phyloP scores from a whole-genome alignment of 2,329 filamentous ascomycete species.

The Colletotrichum incanum region DNA sequence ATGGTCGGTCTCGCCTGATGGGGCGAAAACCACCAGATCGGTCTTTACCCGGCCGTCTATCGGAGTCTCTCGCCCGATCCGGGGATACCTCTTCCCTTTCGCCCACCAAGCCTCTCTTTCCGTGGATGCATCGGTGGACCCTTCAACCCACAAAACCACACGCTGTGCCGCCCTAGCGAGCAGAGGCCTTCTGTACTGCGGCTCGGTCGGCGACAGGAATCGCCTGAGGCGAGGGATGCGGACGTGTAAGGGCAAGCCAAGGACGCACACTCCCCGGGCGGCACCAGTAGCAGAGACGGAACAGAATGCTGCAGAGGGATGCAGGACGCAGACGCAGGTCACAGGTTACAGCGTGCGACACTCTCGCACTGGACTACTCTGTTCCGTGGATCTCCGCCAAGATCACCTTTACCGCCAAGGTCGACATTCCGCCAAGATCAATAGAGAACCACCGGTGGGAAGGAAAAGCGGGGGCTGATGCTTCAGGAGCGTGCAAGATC shows the following conservation, averaged over 20 bases:
- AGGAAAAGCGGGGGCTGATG: slow-evolving; percentile 28
- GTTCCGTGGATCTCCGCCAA: slow-evolving; percentile 9
- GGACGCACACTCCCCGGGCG: background rate
- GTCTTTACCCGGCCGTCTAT: slow-evolving; percentile 34
- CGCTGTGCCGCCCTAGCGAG: slow-evolving; percentile 22
- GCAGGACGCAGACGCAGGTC: slow-evolving; percentile 27
- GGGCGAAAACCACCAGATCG: background rate
- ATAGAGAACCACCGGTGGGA: slow-evolving; percentile 30
- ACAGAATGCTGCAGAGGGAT: background rate
- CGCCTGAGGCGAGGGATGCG: slow-evolving; percentile 5
- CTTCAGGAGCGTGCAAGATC: slow-evolving; percentile 32
- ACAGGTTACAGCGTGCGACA: slow-evolving; percentile 15
- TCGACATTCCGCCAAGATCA: slow-evolving; percentile 31
- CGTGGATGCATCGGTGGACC: slow-evolving; percentile 23
- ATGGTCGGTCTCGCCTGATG: slow-evolving; percentile 10
- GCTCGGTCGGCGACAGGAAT: slow-evolving; percentile 1
- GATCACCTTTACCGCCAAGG: slow-evolving; percentile 31
- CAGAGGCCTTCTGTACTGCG: background rate
- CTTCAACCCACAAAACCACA: slow-evolving; percentile 22
- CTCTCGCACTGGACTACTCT: background rate
- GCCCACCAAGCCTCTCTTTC: slow-evolving; percentile 20
- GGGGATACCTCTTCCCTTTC: background rate
- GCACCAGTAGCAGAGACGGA: background rate
- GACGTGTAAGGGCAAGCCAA: background rate
- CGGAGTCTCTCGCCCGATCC: slow-evolving; percentile 19